phyloP scores from a whole-genome alignment of 73 alveolate genomes.

The Uronychia setigera region DNA sequence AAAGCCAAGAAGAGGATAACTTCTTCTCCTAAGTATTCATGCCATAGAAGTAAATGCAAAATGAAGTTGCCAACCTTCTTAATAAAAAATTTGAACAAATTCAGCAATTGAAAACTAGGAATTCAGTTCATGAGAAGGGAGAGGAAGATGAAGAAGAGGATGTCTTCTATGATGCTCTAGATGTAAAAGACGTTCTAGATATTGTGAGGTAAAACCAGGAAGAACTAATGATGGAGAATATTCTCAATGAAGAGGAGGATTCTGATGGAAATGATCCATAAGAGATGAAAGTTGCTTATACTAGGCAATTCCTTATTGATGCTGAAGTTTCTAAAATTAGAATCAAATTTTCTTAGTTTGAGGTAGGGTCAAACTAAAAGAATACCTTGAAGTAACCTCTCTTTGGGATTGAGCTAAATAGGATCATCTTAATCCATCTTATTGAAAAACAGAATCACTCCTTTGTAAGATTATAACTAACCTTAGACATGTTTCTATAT shows the following conservation, averaged over 20 bases:
- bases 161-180: constrained; percentile 45
- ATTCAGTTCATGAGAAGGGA: not conserved
- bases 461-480: too few species aligned
- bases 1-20: not conserved
- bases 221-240: not conserved
- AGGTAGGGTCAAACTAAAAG: too few species aligned
- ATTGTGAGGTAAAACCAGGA: constrained; percentile 6
- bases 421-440: too few species aligned
- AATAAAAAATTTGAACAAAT: not conserved
- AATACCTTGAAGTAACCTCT: too few species aligned
- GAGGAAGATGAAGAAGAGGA: constrained; percentile 47
- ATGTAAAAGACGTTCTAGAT: constrained; percentile 29
- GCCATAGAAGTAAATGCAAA: not conserved
- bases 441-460: too few species aligned
- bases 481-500: too few species aligned
- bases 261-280: not conserved
- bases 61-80: not conserved
- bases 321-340: not conserved
- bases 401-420: too few species aligned
- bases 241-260: too few species aligned
- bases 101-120: not conserved
- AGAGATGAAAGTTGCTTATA: not conserved
- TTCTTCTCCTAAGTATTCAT: not conserved
- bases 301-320: not conserved
- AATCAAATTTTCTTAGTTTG: not conserved